Percentiles rank a stretch among this genome's conserved stretches.
Evolutionary conservation across 371 early-diverging fungal species (phyloP).

Genomic region (Saksenaea vasiformis): DNA sequence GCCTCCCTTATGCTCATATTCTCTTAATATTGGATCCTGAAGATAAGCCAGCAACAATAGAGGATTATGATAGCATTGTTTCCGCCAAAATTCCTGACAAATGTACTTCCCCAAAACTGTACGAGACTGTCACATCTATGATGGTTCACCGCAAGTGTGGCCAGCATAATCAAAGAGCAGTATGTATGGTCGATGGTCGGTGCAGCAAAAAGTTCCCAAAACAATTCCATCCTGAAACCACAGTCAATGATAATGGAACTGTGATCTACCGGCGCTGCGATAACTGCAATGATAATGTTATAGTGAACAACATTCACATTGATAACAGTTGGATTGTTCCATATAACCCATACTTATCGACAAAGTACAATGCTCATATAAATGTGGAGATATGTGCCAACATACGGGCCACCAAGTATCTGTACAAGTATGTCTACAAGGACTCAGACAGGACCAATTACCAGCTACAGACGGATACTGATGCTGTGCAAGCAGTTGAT

Average conservation of each 20-base stretch:
- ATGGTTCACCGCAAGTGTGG: conserved; percentile 43
- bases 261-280: conserved; percentile 1
- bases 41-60: conserved; percentile 19
- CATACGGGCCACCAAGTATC: no score
- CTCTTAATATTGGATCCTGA: conserved; percentile 22
- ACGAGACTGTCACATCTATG: no score
- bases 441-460: no score
- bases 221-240: no score
- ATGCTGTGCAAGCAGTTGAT: no score
- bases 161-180: background rate
- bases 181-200: conserved; percentile 29
- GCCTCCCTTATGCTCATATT: conserved; percentile 30
- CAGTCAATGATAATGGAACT: conserved; percentile 6
- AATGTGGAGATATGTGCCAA: no score
- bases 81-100: conserved; percentile 31
- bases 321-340: conserved; percentile 31
- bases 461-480: no score
- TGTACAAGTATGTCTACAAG: no score
- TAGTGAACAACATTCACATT: no score
- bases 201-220: no score
- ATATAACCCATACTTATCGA: no score
- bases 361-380: no score
- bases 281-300: conserved; percentile 12
- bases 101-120: conserved; percentile 9
- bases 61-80: conserved; percentile 21